Percentiles rank a stretch among this genome's conserved stretches.
Conservation (phyloP, 768 basidiomycete genomes). For the Pulveroboletus sp. region DNA sequence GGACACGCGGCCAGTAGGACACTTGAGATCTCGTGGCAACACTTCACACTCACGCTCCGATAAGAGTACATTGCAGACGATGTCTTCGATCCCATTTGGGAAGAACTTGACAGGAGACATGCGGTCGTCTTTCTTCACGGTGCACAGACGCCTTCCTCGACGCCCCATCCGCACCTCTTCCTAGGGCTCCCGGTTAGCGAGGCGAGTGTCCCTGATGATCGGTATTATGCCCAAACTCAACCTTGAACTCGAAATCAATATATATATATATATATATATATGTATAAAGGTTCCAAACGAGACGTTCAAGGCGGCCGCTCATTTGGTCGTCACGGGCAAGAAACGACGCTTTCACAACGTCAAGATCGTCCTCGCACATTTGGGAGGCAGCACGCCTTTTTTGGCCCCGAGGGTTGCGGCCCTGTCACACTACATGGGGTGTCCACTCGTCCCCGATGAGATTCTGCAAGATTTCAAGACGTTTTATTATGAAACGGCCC, state of each 20-base stretch:
- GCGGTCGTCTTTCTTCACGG: constrained; percentile 73
- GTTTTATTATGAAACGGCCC: constrained; percentile 73
- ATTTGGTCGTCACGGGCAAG: constrained; percentile 68
- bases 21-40: not conserved
- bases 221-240: constrained; percentile 3
- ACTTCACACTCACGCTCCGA: constrained; percentile 3
- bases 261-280: too few species aligned
- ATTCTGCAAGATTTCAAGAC: constrained; percentile 64
- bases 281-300: constrained; percentile 70
- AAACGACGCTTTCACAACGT: constrained; percentile 58
- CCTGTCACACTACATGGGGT: constrained; percentile 68
- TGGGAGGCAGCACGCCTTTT: constrained; percentile 65
- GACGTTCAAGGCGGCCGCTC: constrained; percentile 77
- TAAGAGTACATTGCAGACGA: constrained; percentile 67
- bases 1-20: constrained; percentile 50
- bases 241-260: not conserved
- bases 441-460: constrained; percentile 55
- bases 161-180: constrained; percentile 57
- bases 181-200: constrained; percentile 69
- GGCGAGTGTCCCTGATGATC: constrained; percentile 34
- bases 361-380: constrained; percentile 67
- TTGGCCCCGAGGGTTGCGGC: constrained; percentile 68
- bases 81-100: constrained; percentile 62
- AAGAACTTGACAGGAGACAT: constrained; percentile 55
- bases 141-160: constrained; percentile 59